Percentiles rank a stretch among this genome's conserved stretches.
Evolutionary conservation across 73 alveolate species (phyloP).

Genomic region (Uronychia binucleata): DNA sequence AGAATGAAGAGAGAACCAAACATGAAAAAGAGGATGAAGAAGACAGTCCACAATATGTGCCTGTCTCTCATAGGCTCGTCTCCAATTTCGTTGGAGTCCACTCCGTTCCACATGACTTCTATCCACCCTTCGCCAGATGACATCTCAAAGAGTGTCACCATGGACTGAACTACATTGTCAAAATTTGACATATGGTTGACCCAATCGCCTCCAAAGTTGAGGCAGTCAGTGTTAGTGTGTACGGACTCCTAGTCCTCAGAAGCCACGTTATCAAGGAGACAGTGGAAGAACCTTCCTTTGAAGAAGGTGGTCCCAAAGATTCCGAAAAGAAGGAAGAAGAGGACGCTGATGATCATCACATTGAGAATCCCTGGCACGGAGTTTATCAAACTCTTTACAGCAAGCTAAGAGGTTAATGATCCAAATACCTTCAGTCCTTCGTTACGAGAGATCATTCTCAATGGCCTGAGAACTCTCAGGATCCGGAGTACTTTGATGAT

Average conservation of each 20-base stretch:
- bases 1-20: conserved; percentile 14
- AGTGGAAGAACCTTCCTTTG: conserved; percentile 48
- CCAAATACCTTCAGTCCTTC: conserved; percentile 70
- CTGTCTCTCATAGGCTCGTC: background rate
- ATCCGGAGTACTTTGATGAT: conserved; percentile 63
- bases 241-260: background rate
- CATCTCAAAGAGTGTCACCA: conserved; percentile 52
- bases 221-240: background rate
- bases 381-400: conserved; percentile 46
- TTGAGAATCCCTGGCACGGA: conserved; percentile 64
- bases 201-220: conserved; percentile 63
- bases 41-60: background rate
- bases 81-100: too few species aligned
- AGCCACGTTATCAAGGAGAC: background rate
- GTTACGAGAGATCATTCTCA: conserved; percentile 69
- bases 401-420: conserved; percentile 29
- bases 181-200: conserved; percentile 41
- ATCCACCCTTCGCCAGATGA: conserved; percentile 72
- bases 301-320: conserved; percentile 62
- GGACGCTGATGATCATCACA: conserved; percentile 61
- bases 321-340: conserved; percentile 72
- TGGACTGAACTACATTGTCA: conserved; percentile 59
- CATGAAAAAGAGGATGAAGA: conserved; percentile 18
- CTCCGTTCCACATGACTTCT: conserved; percentile 25
- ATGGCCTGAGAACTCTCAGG: conserved; percentile 73